Base-by-base conservation (phyloP, 2,329 filamentous ascomycete species). In the Exophiala aquamarina region DNA sequence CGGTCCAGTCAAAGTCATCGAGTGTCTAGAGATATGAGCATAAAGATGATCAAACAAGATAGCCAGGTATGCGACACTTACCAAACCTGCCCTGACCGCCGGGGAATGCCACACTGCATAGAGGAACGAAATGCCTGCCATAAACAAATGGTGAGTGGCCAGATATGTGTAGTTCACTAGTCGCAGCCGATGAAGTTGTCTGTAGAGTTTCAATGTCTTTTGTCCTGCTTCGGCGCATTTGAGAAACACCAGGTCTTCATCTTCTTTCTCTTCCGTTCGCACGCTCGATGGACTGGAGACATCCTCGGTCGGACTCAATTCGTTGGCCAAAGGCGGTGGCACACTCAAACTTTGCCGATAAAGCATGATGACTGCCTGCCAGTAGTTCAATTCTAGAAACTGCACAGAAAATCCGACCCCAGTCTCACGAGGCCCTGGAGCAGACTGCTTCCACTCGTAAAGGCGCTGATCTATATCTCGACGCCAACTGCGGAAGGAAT, bases 81-180 rank as follows among this genome's bases (percentile, higher is more conserved):
- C 88, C 67, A 97, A 73, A 47, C 88, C 83, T 65, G 86, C 90
- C 60, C 92, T 82, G 40, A 97, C 92, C 44, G 89, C 79, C 4
- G 89, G 83, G 9, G 92, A 96, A 68, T 97, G 92, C 92, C 92
- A 97, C 48, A 97, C 93, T 15, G 93, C 91, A 67, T 96, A 97
- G 2, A 97, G 77, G 66, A 96, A 97, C 18, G 92, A 95, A 49
- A 97, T 84, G 40, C 91, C 92, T 20, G 92, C 92, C 87, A 95
- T 96, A 71, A 97, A 97, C 5, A 97, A 76, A 68, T 97, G 91
- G 65, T 97, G 92, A 0, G 93, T 96, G 2, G 93, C 91, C 44
- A 97, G 73, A 66, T 94, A 97, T 0, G 92, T 97, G 65, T 96
- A 95, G 68, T 95, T 97, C 44, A 97, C 92, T 32, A 96, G 77